Evolutionary conservation across 805 yeast genomes (phyloP).

Genomic region (Saccharomycopsis capsularis): DNA sequence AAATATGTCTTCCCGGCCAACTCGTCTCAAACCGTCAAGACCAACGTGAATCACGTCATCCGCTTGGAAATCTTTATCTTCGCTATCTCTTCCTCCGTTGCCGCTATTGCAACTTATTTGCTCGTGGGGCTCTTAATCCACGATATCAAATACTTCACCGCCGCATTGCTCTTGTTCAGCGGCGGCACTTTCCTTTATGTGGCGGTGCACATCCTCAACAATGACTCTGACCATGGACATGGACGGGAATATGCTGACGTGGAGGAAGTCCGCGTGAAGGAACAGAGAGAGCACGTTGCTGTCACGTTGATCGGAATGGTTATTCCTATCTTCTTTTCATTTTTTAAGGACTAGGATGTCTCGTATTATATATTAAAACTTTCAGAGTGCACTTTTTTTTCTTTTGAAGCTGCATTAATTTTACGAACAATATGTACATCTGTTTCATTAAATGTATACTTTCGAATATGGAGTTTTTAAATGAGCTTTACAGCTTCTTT

Average conservation of each 20-base stretch:
- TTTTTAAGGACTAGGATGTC: no score
- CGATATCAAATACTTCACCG: slow-evolving; percentile 33
- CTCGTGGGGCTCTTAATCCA: slow-evolving; percentile 26
- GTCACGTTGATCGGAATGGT: slow-evolving; percentile 9
- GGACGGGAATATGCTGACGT: background rate
- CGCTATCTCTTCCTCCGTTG: slow-evolving; percentile 53
- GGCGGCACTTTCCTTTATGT: slow-evolving; percentile 72
- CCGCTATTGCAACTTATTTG: slow-evolving; percentile 46
- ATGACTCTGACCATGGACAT: no score
- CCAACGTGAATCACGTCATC: slow-evolving; percentile 31
- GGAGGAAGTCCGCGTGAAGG: background rate
- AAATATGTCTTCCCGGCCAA: background rate
- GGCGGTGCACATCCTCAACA: slow-evolving; percentile 55
- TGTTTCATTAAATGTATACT: no score
- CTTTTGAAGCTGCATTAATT: no score
- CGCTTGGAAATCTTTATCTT: slow-evolving; percentile 46
- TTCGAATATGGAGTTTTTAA: no score
- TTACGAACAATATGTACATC: no score
- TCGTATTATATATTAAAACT: no score
- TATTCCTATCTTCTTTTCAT: slow-evolving; percentile 7
- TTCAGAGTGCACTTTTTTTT: no score
- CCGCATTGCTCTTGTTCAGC: slow-evolving; percentile 51
- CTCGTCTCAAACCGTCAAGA: slow-evolving; percentile 22
- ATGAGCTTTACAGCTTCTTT: no score
- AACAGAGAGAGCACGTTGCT: background rate